Evolutionary conservation across 192 early-diverging fungal genomes (phyloP).

Genomic region (Oehlia diaphana): DNA sequence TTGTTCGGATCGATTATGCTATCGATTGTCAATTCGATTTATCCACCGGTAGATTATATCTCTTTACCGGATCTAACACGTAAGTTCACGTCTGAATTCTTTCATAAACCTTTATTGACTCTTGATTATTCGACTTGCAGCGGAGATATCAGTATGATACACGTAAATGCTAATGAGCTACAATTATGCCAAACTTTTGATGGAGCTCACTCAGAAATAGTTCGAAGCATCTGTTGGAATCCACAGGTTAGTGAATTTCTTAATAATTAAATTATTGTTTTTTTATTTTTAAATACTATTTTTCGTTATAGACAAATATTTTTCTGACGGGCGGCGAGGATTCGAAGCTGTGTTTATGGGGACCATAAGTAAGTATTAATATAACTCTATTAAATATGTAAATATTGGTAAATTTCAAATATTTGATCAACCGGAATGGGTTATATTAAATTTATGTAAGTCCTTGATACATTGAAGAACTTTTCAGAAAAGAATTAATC

Average conservation of each 20-base stretch:
- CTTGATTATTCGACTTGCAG: constrained; percentile 35
- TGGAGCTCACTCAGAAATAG: constrained; percentile 85
- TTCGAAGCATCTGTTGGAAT: constrained; percentile 80
- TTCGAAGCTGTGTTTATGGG: constrained; percentile 71
- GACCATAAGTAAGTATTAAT: neutral
- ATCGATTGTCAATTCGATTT: constrained; percentile 81
- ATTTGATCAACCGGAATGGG: neutral
- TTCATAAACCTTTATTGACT: neutral
- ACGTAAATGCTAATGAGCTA: constrained; percentile 75
- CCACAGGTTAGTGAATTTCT: constrained; percentile 41
- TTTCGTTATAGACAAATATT: constrained; percentile 15
- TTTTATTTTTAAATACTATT: neutral
- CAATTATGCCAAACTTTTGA: constrained; percentile 75
- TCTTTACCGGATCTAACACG: constrained; percentile 77
- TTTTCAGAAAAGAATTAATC: neutral
- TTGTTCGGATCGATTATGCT: constrained; percentile 73
- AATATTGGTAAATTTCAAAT: too few relatives aligned
- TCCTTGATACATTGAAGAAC: neutral
- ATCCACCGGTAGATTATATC: constrained; percentile 66
- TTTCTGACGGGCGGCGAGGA: constrained; percentile 82
- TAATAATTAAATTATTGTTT: neutral
- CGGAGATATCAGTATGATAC: constrained; percentile 75
- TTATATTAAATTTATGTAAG: neutral
- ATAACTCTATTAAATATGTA: too few relatives aligned
- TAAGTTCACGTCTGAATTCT: constrained; percentile 31